These are phyloP conservation scores for Dactylellina parvicollis DNA, from an alignment of 2,329 filamentous ascomycete species.

Conservation along the genomic window DNA sequence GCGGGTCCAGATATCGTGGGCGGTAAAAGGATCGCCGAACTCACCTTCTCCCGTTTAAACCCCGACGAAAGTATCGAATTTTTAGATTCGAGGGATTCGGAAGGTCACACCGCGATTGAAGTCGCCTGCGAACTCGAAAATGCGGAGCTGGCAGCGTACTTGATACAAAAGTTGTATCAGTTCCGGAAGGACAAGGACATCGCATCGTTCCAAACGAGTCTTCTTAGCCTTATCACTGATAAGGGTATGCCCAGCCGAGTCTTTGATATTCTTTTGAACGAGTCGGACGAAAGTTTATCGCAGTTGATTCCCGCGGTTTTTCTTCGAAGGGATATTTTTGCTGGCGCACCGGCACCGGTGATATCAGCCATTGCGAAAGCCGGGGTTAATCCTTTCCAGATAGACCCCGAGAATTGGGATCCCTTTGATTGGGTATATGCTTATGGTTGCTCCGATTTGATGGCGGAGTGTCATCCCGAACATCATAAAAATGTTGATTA, in stretches of 20 bases:
- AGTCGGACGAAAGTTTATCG: background rate
- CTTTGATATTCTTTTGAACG: background rate
- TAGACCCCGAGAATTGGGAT: conserved; percentile 29
- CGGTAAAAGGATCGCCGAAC: background rate
- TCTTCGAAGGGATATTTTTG: background rate
- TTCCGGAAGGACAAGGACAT: background rate
- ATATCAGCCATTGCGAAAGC: background rate
- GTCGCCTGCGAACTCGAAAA: background rate
- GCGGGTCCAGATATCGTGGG: background rate
- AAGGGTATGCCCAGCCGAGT: background rate
- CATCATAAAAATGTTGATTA: conserved; percentile 3
- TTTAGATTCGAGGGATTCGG: background rate
- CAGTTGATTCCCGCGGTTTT: background rate
- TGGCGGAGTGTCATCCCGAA: conserved; percentile 15
- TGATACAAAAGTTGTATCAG: background rate
- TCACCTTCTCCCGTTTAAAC: background rate
- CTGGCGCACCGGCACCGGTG: too few relatives aligned
- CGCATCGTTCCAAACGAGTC: background rate
- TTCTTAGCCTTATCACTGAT: background rate
- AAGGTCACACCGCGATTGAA: background rate
- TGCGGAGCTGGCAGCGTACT: background rate
- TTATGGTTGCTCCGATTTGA: background rate
- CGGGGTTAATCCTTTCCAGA: conserved; percentile 18
- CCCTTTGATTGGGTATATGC: conserved; percentile 41
- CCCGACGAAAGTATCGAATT: background rate